Percentiles rank a stretch among this genome's conserved stretches.
phyloP scores from a whole-genome alignment of 306 rosid species.

The Urtica urens region DNA sequence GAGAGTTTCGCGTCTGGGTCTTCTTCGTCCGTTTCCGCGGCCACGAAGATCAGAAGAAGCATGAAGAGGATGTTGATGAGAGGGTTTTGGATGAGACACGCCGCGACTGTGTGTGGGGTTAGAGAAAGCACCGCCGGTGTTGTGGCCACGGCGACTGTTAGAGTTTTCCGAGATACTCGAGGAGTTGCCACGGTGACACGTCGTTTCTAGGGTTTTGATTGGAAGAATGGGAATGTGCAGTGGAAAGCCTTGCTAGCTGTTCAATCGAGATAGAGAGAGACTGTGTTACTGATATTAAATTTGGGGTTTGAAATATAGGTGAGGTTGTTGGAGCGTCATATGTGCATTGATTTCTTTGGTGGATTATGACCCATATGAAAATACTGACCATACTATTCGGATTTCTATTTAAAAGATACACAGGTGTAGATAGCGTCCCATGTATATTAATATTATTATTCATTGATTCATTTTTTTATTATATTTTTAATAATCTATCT shows the following conservation, averaged over 20 bases:
- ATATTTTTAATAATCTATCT: no score
- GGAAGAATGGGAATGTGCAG: no score
- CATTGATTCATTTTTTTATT: no score
- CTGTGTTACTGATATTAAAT: no score
- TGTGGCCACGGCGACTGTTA: constrained; percentile 20
- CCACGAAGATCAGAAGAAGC: constrained; percentile 24
- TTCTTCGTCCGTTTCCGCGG: not conserved
- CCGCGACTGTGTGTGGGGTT: constrained; percentile 37
- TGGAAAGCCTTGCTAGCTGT: no score
- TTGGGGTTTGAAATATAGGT: not conserved
- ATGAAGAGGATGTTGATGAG: constrained; percentile 20
- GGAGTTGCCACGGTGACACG: not conserved
- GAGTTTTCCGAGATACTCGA: not conserved
- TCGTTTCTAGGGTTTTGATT: no score
- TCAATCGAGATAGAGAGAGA: no score
- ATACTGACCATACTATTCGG: not conserved
- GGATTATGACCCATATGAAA: not conserved
- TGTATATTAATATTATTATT: no score
- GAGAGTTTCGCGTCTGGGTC: not conserved
- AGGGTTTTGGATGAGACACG: constrained; percentile 32
- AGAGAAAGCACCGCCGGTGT: constrained; percentile 43
- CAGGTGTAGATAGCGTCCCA: no score
- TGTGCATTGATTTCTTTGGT: not conserved
- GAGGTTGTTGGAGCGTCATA: not conserved
- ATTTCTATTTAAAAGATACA: no score